A percentile compares a stretch with the other conserved stretches of the same genome.
These are phyloP conservation scores for Platanthera zijinensis DNA, from an alignment of 106 monocot genomes.

Conservation along the genomic window DNA sequence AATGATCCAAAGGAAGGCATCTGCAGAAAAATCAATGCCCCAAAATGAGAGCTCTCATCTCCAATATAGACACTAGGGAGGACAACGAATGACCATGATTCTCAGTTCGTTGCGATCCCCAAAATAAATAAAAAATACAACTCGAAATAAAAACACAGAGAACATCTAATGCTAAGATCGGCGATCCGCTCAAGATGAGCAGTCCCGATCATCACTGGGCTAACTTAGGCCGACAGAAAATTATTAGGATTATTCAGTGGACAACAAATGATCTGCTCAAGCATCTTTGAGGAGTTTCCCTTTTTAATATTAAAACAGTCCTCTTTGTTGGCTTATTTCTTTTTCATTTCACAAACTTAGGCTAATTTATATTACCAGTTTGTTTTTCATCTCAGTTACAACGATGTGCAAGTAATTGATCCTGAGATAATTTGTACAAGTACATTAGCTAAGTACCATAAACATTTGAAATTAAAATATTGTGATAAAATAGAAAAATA, in stretches of 20 bases:
- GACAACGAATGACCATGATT: too few species aligned
- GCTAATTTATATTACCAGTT: not conserved
- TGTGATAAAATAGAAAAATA: too few species aligned
- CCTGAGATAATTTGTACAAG: not conserved
- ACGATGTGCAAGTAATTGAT: not conserved
- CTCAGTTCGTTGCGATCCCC: too few species aligned
- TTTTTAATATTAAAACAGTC: not conserved
- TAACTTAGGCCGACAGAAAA: not conserved
- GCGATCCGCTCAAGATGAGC: too few species aligned
- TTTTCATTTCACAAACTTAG: not conserved
- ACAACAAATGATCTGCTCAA: not conserved
- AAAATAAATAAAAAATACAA: too few species aligned
- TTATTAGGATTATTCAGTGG: not conserved
- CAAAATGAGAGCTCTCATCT: too few species aligned
- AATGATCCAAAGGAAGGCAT: too few species aligned
- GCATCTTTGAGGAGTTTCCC: not conserved
- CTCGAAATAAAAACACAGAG: too few species aligned
- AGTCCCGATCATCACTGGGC: too few species aligned
- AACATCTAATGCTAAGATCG: too few species aligned
- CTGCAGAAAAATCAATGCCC: too few species aligned
- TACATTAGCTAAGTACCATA: not conserved
- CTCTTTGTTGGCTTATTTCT: not conserved
- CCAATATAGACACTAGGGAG: too few species aligned
- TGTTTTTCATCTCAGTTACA: not conserved
- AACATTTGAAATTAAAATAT: not conserved